A percentile compares a stretch with the other conserved stretches of the same genome.
Conservation (phyloP, 2,329 filamentous ascomycete genomes). For the Alternaria conjuncta region DNA sequence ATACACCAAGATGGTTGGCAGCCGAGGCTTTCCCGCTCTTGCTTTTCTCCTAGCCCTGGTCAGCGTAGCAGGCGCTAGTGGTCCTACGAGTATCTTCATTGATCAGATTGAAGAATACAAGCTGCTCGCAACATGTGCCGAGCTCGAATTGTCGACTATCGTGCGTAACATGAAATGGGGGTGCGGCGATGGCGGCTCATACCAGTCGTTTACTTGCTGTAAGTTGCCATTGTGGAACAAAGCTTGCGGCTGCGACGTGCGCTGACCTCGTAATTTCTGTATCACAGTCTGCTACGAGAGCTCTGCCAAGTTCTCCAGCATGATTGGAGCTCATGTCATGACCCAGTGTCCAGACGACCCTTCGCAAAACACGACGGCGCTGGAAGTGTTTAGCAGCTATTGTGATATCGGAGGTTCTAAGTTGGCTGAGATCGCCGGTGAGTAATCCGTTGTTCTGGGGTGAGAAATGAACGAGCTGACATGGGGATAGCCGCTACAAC, state of each 20-base stretch:
- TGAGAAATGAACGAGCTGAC: background rate
- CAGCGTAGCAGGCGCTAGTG: background rate
- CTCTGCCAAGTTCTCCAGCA: conserved; percentile 5
- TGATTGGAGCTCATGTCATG: background rate
- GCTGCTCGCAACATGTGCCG: background rate
- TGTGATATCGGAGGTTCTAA: background rate
- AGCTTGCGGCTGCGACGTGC: background rate
- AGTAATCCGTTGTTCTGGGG: no score
- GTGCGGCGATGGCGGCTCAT: background rate
- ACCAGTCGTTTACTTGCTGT: background rate
- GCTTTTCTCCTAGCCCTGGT: background rate
- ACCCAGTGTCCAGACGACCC: background rate
- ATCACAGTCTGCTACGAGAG: background rate
- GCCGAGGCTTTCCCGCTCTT: background rate
- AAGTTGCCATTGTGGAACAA: background rate
- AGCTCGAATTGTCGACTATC: background rate
- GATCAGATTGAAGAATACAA: background rate
- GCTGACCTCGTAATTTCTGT: background rate
- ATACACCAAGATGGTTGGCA: background rate
- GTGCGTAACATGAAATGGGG: background rate
- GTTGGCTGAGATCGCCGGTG: background rate
- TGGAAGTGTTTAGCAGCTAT: background rate
- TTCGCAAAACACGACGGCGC: background rate
- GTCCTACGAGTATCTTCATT: background rate
- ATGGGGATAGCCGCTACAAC: background rate